Evolutionary conservation across 1,284 basidiomycete genomes (phyloP).

Genomic region (Cryptococcus sp.): DNA sequence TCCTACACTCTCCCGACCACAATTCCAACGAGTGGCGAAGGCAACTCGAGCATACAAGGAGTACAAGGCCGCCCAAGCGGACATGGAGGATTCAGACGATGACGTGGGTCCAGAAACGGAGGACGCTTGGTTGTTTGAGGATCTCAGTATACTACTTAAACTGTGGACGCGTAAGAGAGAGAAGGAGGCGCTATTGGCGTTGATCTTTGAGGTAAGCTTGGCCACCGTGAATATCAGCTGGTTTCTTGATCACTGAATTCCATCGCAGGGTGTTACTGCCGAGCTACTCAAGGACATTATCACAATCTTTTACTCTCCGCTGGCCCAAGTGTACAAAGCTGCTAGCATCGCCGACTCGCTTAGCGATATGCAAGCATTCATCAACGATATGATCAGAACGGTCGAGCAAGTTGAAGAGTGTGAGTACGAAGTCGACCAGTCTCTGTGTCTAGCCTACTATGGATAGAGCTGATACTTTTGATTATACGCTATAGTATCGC

Average conservation of each 20-base stretch:
- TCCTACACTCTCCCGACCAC: conserved; percentile 69
- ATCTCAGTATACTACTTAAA: conserved; percentile 74
- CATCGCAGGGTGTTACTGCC: conserved; percentile 78
- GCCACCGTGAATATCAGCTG: no score
- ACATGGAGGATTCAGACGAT: conserved; percentile 78
- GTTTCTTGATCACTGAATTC: no score
- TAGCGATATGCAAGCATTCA: conserved; percentile 87
- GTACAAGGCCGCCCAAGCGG: conserved; percentile 67
- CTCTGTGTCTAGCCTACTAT: conserved; percentile 4
- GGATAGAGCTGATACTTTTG: background rate
- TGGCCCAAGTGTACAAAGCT: conserved; percentile 98
- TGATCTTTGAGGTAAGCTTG: conserved; percentile 86
- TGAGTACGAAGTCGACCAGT: conserved; percentile 56
- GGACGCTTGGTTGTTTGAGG: conserved; percentile 93
- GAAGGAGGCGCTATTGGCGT: conserved; percentile 86
- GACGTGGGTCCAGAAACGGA: conserved; percentile 89
- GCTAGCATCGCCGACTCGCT: conserved; percentile 96
- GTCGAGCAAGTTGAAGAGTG: conserved; percentile 89
- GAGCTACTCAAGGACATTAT: conserved; percentile 98
- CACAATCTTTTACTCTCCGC: conserved; percentile 96
- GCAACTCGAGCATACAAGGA: conserved; percentile 73
- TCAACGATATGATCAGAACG: conserved; percentile 93
- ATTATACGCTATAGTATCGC: conserved; percentile 61
- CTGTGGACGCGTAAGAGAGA: conserved; percentile 79
- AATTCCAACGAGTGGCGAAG: conserved; percentile 74